phyloP scores from a whole-genome alignment of 768 basidiomycete genomes.

The Agrocybe praecox region DNA sequence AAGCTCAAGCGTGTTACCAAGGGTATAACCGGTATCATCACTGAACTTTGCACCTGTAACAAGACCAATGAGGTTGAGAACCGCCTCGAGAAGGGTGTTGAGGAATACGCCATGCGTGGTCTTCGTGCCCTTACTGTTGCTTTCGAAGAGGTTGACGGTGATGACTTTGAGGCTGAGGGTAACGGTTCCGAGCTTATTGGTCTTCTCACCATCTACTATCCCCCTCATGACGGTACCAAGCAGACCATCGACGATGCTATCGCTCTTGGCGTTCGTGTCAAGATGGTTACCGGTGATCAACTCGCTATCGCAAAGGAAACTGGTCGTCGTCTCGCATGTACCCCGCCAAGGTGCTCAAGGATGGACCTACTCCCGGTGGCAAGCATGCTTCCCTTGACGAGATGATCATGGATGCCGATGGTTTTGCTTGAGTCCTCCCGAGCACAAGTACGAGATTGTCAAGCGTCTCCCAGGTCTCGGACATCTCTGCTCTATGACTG shows the following conservation, averaged over 20 bases:
- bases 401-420: conserved; percentile 99
- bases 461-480: conserved; percentile 97
- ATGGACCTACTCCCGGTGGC: conserved; percentile 87
- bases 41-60: conserved; percentile 96
- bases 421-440: conserved; percentile 98
- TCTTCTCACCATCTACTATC: conserved; percentile 96
- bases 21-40: conserved; percentile 99
- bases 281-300: conserved; percentile 99
- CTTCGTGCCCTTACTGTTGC: conserved; percentile 97
- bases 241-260: conserved; percentile 98
- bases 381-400: conserved; percentile 87
- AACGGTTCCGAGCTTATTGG: conserved; percentile 98
- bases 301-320: conserved; percentile 99
- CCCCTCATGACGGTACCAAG: conserved; percentile 97
- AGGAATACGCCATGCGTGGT: conserved; percentile 95
- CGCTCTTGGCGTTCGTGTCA: conserved; percentile 94
- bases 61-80: conserved; percentile 93
- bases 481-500: conserved; percentile 98
- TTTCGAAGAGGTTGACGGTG: conserved; percentile 87
- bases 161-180: conserved; percentile 83
- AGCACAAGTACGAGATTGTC: conserved; percentile 99
- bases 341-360: conserved; percentile 98
- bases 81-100: conserved; percentile 90
- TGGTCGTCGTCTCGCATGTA: conserved; percentile 99
- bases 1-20: conserved; percentile 98